Evolutionary conservation across 2,329 filamentous ascomycete genomes (phyloP).

Genomic region (Fusarium praegraminearum): DNA sequence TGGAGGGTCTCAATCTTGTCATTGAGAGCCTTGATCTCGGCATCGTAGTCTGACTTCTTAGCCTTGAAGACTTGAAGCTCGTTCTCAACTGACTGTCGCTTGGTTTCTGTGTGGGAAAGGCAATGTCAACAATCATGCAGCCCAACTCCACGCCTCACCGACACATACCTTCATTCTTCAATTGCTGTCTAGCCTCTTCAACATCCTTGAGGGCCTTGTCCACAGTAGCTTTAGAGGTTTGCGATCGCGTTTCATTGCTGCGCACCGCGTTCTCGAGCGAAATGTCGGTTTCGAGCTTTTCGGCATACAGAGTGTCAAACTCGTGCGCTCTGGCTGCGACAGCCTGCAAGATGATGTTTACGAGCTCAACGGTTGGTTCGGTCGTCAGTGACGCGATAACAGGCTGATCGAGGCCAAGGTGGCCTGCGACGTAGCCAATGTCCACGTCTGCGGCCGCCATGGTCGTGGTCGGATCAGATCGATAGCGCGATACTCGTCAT

Average conservation of each 20-base stretch:
- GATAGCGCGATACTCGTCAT: constrained; percentile 46
- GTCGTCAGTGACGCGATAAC: constrained; percentile 71
- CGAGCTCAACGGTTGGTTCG: constrained; percentile 81
- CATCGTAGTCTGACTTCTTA: constrained; percentile 77
- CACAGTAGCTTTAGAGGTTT: constrained; percentile 82
- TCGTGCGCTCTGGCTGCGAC: constrained; percentile 85
- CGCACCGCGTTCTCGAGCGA: constrained; percentile 92
- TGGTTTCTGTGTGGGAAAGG: constrained; percentile 70
- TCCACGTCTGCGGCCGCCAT: constrained; percentile 68
- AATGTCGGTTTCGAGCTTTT: constrained; percentile 90
- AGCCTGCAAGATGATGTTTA: constrained; percentile 78
- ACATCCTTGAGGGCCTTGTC: constrained; percentile 88
- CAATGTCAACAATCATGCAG: constrained; percentile 23
- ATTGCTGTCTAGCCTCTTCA: constrained; percentile 81
- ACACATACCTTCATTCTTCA: constrained; percentile 81
- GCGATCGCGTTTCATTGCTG: constrained; percentile 83
- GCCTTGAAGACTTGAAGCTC: constrained; percentile 84
- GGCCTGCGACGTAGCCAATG: constrained; percentile 77
- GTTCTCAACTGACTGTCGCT: constrained; percentile 79
- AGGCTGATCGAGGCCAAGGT: constrained; percentile 75
- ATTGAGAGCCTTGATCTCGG: constrained; percentile 80
- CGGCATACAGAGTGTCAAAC: constrained; percentile 82
- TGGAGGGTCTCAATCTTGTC: constrained; percentile 89
- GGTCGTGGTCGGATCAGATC: constrained; percentile 47
- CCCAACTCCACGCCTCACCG: constrained; percentile 10